Evolutionary conservation across 2,329 filamentous ascomycete genomes (phyloP).

Genomic region (Emergomyces pasteurianus): DNA sequence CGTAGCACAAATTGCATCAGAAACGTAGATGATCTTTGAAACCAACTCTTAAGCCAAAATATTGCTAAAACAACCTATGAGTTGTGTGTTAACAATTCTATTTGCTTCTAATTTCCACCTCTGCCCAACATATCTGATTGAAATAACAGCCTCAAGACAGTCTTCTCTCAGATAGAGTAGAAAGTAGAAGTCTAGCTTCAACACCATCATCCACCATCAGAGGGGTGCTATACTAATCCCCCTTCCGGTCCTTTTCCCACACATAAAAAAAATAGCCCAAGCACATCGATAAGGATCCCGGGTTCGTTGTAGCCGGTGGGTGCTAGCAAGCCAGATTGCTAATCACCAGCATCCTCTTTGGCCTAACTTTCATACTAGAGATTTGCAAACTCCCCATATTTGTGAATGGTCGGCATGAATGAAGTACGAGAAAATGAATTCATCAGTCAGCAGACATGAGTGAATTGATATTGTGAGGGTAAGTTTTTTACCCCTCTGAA

Average conservation of each 20-base stretch:
- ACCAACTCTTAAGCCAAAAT: too few relatives aligned
- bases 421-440: not conserved
- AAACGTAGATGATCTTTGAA: not conserved
- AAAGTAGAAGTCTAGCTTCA: not conserved
- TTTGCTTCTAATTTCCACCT: too few relatives aligned
- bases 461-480: not conserved
- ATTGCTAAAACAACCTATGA: too few relatives aligned
- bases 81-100: too few relatives aligned
- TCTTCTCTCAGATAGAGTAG: not conserved
- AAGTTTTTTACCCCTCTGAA: not conserved
- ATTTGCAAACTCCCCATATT: too few relatives aligned
- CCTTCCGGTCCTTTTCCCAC: not conserved
- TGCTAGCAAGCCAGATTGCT: not conserved
- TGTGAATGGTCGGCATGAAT: too few relatives aligned
- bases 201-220: not conserved
- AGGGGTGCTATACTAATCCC: not conserved
- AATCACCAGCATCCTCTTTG: not conserved
- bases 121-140: not conserved
- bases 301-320: not conserved
- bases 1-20: too few relatives aligned
- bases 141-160: not conserved
- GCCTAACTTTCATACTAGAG: too few relatives aligned
- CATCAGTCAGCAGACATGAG: not conserved
- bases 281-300: not conserved
- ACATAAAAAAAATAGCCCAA: not conserved